Evolutionary conservation across 192 early-diverging fungal species (phyloP), one percentile per base, ranked within the genome.

Genomic region (Pilobolus umbonatus): DNA sequence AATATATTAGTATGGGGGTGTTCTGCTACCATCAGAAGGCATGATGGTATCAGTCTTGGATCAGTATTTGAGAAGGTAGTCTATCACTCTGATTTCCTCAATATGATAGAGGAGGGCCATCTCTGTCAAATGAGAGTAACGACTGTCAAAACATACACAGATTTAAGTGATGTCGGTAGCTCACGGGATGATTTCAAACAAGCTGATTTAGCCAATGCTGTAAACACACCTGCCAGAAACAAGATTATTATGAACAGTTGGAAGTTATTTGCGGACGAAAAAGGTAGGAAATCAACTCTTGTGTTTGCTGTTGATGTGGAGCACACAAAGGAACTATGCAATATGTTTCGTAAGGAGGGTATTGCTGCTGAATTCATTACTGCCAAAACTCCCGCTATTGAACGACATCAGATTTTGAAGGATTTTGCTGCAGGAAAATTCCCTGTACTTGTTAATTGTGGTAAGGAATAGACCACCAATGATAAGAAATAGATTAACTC

Each of bases 361-460:
- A 56, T 84, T 24, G 64, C 83, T 24, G 78, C 80, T 8, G 71
- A 64, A 11, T 74, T 57, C 15, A 67, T 91, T 25, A 74, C 84
- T 11, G 81, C 85, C 34, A 64, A 71, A 29, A 91, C 88, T 4
- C 36, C 56, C 3, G 46, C 72, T 12, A 51, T 64, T 2, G 72
- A 82, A 14, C 80, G 95, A 3, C 64, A 71, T 24, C 63, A 74
- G 14, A 65, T 85, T 4, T 35, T 98, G 40, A 45, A 73, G 12
- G 66, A 73, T n/a, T 96, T 95, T 57, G 35, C 76, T 10, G 35
- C 60, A 0, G 72, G 83, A 12, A 46, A 72, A 11, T 71, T 92
- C 36, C 88, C 87, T 9, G 83, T 98, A 5, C 71, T 96, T 38
- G 78, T 98, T 43, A 98, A 96, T 68, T 96, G 93, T 70, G 93